These are phyloP conservation scores for Umbelopsis sp. DNA, from an alignment of 192 early-diverging fungal genomes.

Conservation along the genomic window DNA sequence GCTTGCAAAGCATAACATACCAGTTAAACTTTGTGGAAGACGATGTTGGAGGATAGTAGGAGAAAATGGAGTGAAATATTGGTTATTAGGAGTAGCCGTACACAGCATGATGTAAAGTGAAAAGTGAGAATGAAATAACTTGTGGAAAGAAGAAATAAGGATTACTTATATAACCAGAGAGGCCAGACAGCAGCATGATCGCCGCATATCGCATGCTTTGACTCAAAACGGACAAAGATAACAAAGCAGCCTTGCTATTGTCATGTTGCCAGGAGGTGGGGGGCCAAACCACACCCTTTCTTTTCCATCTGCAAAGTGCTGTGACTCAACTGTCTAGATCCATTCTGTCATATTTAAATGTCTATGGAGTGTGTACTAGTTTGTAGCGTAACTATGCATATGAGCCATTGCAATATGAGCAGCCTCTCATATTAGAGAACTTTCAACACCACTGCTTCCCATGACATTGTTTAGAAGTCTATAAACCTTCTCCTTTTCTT, in stretches of 20 bases:
- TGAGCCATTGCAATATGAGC: too few relatives aligned
- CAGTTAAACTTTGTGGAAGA: conserved; percentile 8
- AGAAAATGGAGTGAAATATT: neutral
- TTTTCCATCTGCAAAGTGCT: too few relatives aligned
- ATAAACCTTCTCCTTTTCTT: too few relatives aligned
- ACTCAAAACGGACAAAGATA: conserved; percentile 8
- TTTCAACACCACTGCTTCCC: too few relatives aligned
- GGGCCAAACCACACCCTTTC: too few relatives aligned
- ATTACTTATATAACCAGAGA: neutral
- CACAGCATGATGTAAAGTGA: neutral
- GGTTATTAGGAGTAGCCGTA: conserved; percentile 17
- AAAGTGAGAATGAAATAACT: neutral
- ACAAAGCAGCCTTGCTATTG: conserved; percentile 20
- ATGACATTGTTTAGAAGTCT: too few relatives aligned
- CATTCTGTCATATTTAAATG: too few relatives aligned
- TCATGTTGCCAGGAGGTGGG: conserved; percentile 19
- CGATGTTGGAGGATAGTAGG: neutral
- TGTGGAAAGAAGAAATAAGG: neutral
- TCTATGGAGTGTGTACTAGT: too few relatives aligned
- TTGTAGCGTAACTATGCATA: too few relatives aligned
- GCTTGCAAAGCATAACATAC: neutral
- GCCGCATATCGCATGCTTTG: conserved; percentile 13
- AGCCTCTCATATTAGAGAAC: too few relatives aligned
- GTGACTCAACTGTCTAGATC: too few relatives aligned
- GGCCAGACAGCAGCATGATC: neutral